A percentile compares a stretch with the other conserved stretches of the same genome.
These are phyloP conservation scores for Neofusicoccum sp. DNA, from an alignment of 2,329 filamentous ascomycete species.

Conservation along the genomic window DNA sequence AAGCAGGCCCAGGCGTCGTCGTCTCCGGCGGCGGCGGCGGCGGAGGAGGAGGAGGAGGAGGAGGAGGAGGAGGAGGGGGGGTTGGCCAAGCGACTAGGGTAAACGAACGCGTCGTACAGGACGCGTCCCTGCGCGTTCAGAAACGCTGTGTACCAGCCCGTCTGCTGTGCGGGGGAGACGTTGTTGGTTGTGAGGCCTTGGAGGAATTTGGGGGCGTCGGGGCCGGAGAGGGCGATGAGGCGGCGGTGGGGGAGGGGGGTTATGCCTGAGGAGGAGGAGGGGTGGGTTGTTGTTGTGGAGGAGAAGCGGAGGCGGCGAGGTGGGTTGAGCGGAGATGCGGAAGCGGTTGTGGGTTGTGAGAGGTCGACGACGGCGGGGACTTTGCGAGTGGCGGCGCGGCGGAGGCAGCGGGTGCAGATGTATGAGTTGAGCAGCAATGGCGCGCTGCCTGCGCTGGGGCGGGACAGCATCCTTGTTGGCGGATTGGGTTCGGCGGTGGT, in stretches of 20 bases:
- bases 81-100: conserved; percentile 41
- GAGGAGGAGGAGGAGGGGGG: conserved; percentile 18
- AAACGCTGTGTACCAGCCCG: conserved; percentile 68
- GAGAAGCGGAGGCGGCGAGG: background rate
- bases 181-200: conserved; percentile 83
- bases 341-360: background rate
- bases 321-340: background rate
- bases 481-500: background rate
- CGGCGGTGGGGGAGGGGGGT: conserved; percentile 67
- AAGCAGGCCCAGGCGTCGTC: conserved; percentile 57
- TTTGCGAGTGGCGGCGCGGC: background rate
- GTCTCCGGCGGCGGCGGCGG: background rate
- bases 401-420: conserved; percentile 10
- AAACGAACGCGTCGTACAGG: conserved; percentile 87
- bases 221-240: conserved; percentile 75
- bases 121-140: conserved; percentile 79
- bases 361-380: background rate
- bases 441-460: background rate
- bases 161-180: conserved; percentile 48
- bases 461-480: background rate
- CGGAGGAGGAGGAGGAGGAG: no score
- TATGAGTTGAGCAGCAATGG: background rate
- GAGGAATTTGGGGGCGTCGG: conserved; percentile 78
- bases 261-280: conserved; percentile 21
- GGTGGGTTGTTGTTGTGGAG: background rate